phyloP scores from a whole-genome alignment of 257 asterid species.

The Cinchona pubescens region DNA sequence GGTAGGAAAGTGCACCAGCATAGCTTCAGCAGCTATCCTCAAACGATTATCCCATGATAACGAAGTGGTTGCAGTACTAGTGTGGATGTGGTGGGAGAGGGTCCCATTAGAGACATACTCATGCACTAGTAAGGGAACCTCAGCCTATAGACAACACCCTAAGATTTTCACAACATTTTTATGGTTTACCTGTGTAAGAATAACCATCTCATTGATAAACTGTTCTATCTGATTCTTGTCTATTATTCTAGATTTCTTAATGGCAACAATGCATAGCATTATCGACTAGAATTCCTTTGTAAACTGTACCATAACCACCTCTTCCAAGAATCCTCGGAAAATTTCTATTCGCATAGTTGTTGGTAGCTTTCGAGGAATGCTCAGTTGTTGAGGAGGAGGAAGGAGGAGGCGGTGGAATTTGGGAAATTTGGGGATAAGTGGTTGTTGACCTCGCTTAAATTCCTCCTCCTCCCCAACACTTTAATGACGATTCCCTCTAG shows the following conservation, averaged over 20 bases:
- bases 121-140: conserved; percentile 66
- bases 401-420: no score
- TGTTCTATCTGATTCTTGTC: conserved; percentile 63
- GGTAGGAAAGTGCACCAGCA: conserved; percentile 67
- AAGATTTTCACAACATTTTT: conserved; percentile 66
- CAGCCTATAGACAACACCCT: conserved; percentile 73
- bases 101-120: conserved; percentile 69
- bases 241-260: conserved; percentile 58
- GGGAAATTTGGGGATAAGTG: no score
- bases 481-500: no score
- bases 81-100: conserved; percentile 52
- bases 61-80: conserved; percentile 33
- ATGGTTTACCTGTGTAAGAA: conserved; percentile 74
- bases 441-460: no score
- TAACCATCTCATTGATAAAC: conserved; percentile 70
- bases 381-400: no score
- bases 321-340: conserved; percentile 65
- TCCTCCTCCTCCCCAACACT: no score
- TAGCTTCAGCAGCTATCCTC: conserved; percentile 60
- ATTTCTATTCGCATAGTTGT: conserved; percentile 50
- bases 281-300: conserved; percentile 56
- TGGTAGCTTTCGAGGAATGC: no score
- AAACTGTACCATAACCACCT: conserved; percentile 77
- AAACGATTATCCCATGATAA: conserved; percentile 62
- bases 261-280: conserved; percentile 56